Percentiles rank a stretch among this genome's conserved stretches.
phyloP scores from a whole-genome alignment of 169 alveolate genomes.

The Plasmodium chabaudi region DNA sequence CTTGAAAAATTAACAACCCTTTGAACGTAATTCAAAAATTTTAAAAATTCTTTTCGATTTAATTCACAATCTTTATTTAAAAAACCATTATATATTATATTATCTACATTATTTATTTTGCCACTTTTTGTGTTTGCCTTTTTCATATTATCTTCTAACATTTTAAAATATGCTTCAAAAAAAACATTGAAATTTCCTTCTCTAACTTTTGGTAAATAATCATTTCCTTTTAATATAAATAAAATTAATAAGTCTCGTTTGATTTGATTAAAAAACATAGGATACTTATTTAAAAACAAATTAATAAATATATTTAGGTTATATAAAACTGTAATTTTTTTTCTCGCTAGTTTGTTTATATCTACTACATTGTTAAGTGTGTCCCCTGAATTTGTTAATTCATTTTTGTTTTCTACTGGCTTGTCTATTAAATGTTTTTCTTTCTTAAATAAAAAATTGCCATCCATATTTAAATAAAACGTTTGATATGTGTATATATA shows the following conservation, averaged over 20 bases:
- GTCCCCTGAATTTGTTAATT: background rate
- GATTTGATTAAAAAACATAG: conserved; percentile 27
- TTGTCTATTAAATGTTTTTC: conserved; percentile 37
- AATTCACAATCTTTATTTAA: conserved; percentile 11
- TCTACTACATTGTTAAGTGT: background rate
- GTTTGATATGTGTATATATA: conserved; percentile 77
- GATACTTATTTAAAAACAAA: conserved; percentile 55
- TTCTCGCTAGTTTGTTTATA: background rate
- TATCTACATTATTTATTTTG: background rate
- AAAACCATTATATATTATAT: conserved; percentile 21
- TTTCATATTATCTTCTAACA: conserved; percentile 19
- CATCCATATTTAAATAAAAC: conserved; percentile 10
- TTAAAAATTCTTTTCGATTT: conserved; percentile 33
- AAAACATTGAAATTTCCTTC: conserved; percentile 78
- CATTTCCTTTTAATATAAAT: conserved; percentile 80
- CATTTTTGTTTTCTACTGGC: background rate
- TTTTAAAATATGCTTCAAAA: conserved; percentile 77
- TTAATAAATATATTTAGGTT: conserved; percentile 56
- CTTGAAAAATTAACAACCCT: conserved; percentile 17
- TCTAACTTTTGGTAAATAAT: conserved; percentile 79
- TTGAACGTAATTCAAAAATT: conserved; percentile 29
- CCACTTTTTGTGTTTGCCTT: background rate
- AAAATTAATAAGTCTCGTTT: conserved; percentile 76
- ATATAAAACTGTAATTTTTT: conserved; percentile 64
- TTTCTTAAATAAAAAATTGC: conserved; percentile 4